Evolutionary conservation across 306 rosid genomes (phyloP), one percentile per base, ranked within the genome.

Genomic region (Cucurbita moschata): DNA sequence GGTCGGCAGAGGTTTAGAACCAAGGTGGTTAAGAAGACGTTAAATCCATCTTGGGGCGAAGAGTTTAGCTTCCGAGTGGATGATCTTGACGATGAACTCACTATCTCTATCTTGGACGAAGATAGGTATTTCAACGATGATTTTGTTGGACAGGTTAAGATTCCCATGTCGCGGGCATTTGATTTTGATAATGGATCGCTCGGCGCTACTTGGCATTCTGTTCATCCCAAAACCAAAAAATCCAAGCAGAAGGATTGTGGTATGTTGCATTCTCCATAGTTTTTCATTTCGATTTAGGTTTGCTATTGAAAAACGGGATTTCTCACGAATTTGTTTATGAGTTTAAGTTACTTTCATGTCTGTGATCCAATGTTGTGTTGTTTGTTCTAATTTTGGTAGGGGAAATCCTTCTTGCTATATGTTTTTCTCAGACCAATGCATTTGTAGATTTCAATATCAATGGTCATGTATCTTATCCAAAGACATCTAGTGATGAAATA

Each of bases 111-210:
- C n/a, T 72, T 88, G 84, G 94, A 87, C 77, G 98, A 88, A 76
- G 97, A 93, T 67, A 93, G 78, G 83, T 90, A 88, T 84, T 88
- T 90, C 79, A 83, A 87, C 77, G 85, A 90, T 78, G 96, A 88
- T 74, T 87, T 88, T 38, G 70, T 93, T 71, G 98, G 92, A 8
- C 81, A 73, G 66, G 75, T 88, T 79, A 88, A 75, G 74, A 49
- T 94, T 12, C 92, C 96, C 11, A 65, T 94, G 71, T 80, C 92
- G 23, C 77, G 21, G 73, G 86, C 89, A 78, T 89, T 94, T 38
- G 89, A 94, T 53, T 86, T 86, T 54, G 86, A 73, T 15, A 78
- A 61, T 69, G 87, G 89, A 62, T 90, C 87, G 40, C 85, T 89
- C 76, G 87, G 86, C 71, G 75, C 86, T 66, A 74, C 80, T 63